Conservation (phyloP, 2,329 filamentous ascomycete genomes). For the Trichoderma guizhouense region DNA sequence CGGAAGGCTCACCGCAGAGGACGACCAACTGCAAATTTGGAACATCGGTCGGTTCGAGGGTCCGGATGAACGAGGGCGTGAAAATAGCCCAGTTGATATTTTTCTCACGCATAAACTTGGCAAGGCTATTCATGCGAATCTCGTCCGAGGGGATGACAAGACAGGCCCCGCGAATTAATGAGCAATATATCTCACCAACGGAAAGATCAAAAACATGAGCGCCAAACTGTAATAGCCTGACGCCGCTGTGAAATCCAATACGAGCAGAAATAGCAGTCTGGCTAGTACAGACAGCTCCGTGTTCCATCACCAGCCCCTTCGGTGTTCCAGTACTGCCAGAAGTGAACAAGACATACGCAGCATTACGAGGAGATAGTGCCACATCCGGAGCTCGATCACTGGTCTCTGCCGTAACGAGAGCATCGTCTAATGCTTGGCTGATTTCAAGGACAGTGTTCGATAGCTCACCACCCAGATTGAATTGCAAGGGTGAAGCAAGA, state of each 20-base stretch:
- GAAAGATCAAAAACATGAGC: conserved; percentile 10
- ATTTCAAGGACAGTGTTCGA: neutral
- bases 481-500: neutral
- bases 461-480: conserved; percentile 9
- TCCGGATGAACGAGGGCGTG: conserved; percentile 4
- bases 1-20: conserved; percentile 17
- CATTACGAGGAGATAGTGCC: conserved; percentile 15
- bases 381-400: conserved; percentile 20
- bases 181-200: conserved; percentile 8
- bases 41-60: neutral
- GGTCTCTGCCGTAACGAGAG: neutral
- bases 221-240: neutral
- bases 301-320: conserved; percentile 23
- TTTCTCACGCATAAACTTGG: neutral
- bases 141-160: neutral
- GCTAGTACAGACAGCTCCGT: conserved; percentile 43
- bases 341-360: conserved; percentile 18
- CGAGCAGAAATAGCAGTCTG: neutral
- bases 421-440: neutral
- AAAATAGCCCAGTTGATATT: conserved; percentile 1
- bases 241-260: neutral
- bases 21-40: conserved; percentile 3
- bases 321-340: conserved; percentile 20
- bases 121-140: conserved; percentile 14
- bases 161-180: neutral